These are phyloP conservation scores for Fibroporia radiculosa DNA, from an alignment of 768 basidiomycete species.

Conservation along the genomic window DNA sequence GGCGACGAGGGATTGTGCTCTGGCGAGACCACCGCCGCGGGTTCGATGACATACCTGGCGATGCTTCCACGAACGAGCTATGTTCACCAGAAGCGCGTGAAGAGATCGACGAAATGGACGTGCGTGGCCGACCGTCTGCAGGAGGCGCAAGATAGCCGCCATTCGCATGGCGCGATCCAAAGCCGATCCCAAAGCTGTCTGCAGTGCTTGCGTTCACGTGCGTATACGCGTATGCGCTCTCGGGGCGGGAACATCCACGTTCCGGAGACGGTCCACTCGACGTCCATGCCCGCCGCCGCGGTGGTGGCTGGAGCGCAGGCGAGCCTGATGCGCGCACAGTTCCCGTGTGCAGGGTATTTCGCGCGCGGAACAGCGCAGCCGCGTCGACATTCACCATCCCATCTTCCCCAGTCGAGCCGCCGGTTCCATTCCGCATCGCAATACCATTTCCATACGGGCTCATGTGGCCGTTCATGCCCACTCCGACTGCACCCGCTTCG, in stretches of 20 bases:
- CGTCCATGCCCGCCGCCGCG: slow-evolving; percentile 23
- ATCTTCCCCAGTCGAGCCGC: no score
- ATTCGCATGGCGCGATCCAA: slow-evolving; percentile 21
- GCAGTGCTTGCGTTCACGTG: slow-evolving; percentile 28
- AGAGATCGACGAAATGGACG: slow-evolving; percentile 17
- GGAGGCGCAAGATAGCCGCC: slow-evolving; percentile 3
- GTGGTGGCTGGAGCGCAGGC: slow-evolving; percentile 25
- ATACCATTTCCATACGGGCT: not conserved
- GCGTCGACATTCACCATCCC: no score
- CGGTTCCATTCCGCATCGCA: not conserved
- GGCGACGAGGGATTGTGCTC: slow-evolving; percentile 36
- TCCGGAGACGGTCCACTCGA: slow-evolving; percentile 11
- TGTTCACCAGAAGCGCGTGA: slow-evolving; percentile 18
- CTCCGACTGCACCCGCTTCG: slow-evolving; percentile 7
- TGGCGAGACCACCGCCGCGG: slow-evolving; percentile 26
- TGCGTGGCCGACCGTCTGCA: slow-evolving; percentile 3
- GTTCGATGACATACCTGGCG: not conserved
- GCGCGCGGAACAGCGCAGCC: not conserved
- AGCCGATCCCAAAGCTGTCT: slow-evolving; percentile 29
- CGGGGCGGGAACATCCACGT: not conserved
- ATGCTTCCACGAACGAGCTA: slow-evolving; percentile 9
- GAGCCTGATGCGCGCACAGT: not conserved
- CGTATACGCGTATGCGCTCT: slow-evolving; percentile 16
- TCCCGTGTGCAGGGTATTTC: not conserved
- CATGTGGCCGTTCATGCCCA: not conserved